Base-by-base conservation (phyloP, 345 rosid genomes). In the Anacardium occidentale region DNA sequence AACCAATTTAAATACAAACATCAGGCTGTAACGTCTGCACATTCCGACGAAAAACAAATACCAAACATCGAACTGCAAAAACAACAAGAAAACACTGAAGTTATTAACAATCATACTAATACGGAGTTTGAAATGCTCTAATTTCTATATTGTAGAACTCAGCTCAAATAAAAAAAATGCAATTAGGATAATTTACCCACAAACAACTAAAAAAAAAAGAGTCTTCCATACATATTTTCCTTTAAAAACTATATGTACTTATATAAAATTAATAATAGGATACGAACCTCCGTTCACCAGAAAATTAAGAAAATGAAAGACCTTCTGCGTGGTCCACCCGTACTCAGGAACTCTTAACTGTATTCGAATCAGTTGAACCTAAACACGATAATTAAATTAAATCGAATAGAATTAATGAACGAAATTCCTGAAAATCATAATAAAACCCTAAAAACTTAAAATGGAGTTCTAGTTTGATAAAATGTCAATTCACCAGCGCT, bases 321-420 rank as follows among this genome's bases (percentile, higher is more conserved):
- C 97, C 82, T 93, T 93, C 79, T 91, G 98, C 17, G 94, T 93
- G 45, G 98, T 93, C 98, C 97, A 93, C 8, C 98, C 98, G 40
- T 89, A 91, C 84, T 93, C 98, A 0, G 98, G 98, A 80, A 93
- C 98, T 80, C 97, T 82, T 74, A 91, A 69, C 76, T 91, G 97
- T 73, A 93, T 93, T 67, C 98, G 85, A 60, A 91, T 80, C 62
- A 93, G 73, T 87, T 93, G 98, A 85, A 93, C 83, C 98, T 93
- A 54, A 57, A 7, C 64, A 29, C 20, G 52, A 34, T 22, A 5
- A 47, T 47, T 47, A 29, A 18, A 61, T 22, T 63, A 40, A 42
- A 42, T 11, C 17, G 15, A 29, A 44, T 4, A 4, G 10, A 45
- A 63, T n/a, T 40, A 40, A 10, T 1, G 8, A 10, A 42, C 10